A percentile compares a stretch with the other conserved stretches of the same genome.
Evolutionary conservation across 306 rosid species (phyloP).

Genomic region (Geum urbanum): DNA sequence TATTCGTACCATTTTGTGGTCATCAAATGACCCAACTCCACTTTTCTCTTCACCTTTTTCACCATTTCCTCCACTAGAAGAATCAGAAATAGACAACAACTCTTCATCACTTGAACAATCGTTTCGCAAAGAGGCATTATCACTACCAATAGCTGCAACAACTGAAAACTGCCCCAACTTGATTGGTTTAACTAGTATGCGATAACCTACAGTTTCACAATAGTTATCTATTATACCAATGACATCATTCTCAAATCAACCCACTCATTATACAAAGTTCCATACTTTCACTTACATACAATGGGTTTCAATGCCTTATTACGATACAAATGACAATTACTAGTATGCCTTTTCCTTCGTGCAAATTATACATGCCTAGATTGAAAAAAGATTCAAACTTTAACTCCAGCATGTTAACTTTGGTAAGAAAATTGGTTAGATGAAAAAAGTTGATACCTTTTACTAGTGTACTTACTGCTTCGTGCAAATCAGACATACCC

Average conservation of each 20-base stretch:
- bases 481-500: too few species aligned
- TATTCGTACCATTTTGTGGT: constrained; percentile 43
- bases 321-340: background rate
- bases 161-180: constrained; percentile 23
- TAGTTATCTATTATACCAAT: background rate
- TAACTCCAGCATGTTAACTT: too few species aligned
- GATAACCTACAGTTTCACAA: constrained; percentile 33
- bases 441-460: too few species aligned
- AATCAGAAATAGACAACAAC: too few species aligned
- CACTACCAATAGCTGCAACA: constrained; percentile 29
- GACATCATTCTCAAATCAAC: background rate
- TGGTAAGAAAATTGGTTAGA: too few species aligned
- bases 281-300: too few species aligned
- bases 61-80: constrained; percentile 21
- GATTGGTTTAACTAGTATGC: constrained; percentile 24
- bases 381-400: too few species aligned
- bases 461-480: too few species aligned
- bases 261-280: too few species aligned
- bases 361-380: too few species aligned
- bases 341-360: too few species aligned
- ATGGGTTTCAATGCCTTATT: too few species aligned
- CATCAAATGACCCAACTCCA: constrained; percentile 34
- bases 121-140: constrained; percentile 22
- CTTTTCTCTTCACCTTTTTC: constrained; percentile 22
- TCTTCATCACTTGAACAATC: constrained; percentile 10